Percentiles rank a stretch among this genome's conserved stretches.
These are phyloP conservation scores for Licmophora abbreviata DNA, from an alignment of 108 stramenopile genomes.

Conservation along the genomic window DNA sequence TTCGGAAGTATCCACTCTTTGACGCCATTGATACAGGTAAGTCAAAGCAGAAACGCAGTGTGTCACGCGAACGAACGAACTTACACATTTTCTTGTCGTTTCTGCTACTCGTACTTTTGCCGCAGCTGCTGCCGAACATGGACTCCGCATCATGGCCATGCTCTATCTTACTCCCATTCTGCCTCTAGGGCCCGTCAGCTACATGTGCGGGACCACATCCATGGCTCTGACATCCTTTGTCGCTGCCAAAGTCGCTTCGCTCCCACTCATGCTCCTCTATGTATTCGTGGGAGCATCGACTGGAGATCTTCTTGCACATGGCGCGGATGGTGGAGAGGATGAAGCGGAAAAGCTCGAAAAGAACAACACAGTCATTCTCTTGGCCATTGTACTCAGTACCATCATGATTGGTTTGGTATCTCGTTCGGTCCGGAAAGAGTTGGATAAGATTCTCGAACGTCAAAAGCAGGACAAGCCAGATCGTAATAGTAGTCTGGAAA, in stretches of 20 bases:
- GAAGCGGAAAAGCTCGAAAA: slow-evolving; percentile 48
- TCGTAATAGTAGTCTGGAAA: too few species aligned
- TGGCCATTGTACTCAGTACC: slow-evolving; percentile 50
- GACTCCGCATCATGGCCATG: slow-evolving; percentile 77
- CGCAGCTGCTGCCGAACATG: slow-evolving; percentile 62
- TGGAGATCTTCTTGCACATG: slow-evolving; percentile 37
- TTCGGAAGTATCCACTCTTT: slow-evolving; percentile 78
- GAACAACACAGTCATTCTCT: slow-evolving; percentile 52
- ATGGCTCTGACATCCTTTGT: slow-evolving; percentile 61
- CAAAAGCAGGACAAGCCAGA: slow-evolving; percentile 76
- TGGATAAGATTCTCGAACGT: slow-evolving; percentile 64
- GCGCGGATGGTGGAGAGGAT: slow-evolving; percentile 10
- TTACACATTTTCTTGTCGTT: slow-evolving; percentile 4
- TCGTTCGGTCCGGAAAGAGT: slow-evolving; percentile 55
- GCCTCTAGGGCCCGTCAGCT: slow-evolving; percentile 70
- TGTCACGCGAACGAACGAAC: not conserved
- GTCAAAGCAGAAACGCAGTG: slow-evolving; percentile 4
- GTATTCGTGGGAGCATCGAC: slow-evolving; percentile 73
- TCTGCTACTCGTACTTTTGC: not conserved
- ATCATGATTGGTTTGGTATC: slow-evolving; percentile 69
- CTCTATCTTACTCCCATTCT: slow-evolving; percentile 72
- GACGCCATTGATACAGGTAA: slow-evolving; percentile 74
- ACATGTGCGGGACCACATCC: slow-evolving; percentile 76
- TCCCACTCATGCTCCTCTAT: slow-evolving; percentile 71
- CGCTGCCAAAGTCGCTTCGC: slow-evolving; percentile 61